These are phyloP conservation scores for Rhodotorula toruloides DNA, from an alignment of 768 basidiomycete genomes.

Conservation along the genomic window DNA sequence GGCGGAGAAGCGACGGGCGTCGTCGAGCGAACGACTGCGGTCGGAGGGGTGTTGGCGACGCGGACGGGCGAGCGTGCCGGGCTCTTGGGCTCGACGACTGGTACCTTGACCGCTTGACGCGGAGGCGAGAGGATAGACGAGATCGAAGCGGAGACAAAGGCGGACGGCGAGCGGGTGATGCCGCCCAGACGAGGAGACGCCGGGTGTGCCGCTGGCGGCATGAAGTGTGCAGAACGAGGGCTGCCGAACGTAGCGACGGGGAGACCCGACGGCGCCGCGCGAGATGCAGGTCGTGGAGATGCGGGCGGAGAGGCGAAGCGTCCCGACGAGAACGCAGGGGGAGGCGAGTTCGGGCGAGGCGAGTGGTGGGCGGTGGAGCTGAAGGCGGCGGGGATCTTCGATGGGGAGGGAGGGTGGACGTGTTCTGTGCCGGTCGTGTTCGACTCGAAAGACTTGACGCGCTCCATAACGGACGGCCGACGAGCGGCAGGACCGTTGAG, in stretches of 20 bases:
- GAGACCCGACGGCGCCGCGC: slow-evolving; percentile 25
- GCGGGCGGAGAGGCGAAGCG: slow-evolving; percentile 20
- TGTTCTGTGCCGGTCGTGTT: slow-evolving; percentile 2
- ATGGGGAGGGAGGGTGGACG: slow-evolving; percentile 21
- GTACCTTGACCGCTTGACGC: background rate
- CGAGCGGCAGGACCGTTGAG: background rate
- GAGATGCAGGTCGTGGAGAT: slow-evolving; percentile 18
- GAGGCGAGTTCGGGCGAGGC: background rate
- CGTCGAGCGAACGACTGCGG: slow-evolving; percentile 9
- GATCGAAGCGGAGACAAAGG: background rate
- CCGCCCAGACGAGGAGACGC: background rate
- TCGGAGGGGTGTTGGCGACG: background rate
- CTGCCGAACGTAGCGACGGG: slow-evolving; percentile 26
- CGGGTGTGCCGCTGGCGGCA: too few species aligned
- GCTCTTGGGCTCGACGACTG: background rate
- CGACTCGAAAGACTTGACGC: slow-evolving; percentile 32
- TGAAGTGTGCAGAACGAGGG: background rate
- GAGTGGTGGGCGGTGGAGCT: background rate
- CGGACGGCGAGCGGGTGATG: background rate
- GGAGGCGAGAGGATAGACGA: slow-evolving; percentile 7
- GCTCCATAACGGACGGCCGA: slow-evolving; percentile 35
- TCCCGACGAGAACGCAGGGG: slow-evolving; percentile 6
- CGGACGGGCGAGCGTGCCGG: slow-evolving; percentile 7
- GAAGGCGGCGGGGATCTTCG: slow-evolving; percentile 25
- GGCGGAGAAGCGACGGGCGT: slow-evolving; percentile 27